phyloP scores from a whole-genome alignment of 75 land plant genomes.

The Pseudotsuga menziesii region DNA sequence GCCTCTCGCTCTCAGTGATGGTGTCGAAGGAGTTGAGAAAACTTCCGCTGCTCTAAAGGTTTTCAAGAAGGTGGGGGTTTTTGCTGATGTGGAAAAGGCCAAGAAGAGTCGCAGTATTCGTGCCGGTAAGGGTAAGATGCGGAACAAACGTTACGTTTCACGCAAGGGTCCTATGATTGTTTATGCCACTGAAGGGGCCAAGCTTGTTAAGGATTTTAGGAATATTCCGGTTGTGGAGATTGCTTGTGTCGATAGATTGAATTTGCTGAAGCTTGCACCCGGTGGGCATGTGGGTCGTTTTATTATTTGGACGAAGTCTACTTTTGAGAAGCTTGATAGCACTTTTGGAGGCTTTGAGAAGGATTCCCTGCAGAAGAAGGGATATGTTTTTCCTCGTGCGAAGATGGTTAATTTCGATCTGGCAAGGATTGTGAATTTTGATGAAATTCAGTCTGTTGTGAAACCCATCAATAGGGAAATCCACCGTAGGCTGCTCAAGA shows the following conservation, averaged over 20 bases:
- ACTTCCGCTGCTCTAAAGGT: conserved; percentile 52
- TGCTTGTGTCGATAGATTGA: not conserved
- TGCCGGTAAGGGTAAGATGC: conserved; percentile 58
- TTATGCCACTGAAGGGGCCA: conserved; percentile 37
- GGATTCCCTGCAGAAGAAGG: conserved; percentile 69
- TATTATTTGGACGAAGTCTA: no score
- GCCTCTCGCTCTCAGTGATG: conserved; percentile 38
- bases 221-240: no score
- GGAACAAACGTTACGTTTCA: conserved; percentile 49
- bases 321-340: conserved; percentile 73
- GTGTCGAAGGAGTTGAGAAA: conserved; percentile 48
- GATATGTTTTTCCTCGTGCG: conserved; percentile 61
- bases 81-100: conserved; percentile 48
- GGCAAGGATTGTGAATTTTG: conserved; percentile 43
- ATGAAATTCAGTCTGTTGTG: no score
- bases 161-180: conserved; percentile 6
- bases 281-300: conserved; percentile 35
- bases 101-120: conserved; percentile 24
- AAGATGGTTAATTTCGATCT: conserved; percentile 80
- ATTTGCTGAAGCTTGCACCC: conserved; percentile 77
- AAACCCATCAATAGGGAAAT: no score
- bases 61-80: conserved; percentile 46
- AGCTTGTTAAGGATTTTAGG: no score
- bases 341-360: conserved; percentile 65
- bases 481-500: no score